Evolutionary conservation across 1,284 basidiomycete species (phyloP).

Genomic region (Cryptococcus sp.): DNA sequence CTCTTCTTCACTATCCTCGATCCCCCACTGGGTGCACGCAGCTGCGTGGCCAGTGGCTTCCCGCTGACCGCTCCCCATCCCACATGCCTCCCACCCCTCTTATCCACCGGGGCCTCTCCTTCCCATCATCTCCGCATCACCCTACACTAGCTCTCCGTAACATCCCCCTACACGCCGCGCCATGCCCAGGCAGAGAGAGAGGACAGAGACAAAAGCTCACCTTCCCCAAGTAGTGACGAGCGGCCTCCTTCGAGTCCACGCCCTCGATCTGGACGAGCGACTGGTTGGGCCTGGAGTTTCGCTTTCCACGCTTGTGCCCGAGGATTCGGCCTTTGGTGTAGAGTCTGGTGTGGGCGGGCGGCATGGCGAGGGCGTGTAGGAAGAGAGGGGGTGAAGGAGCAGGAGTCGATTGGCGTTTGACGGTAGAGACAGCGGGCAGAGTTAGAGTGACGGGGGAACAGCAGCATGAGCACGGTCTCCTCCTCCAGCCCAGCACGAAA

Average conservation of each 20-base stretch:
- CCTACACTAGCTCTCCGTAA: neutral
- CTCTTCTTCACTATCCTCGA: neutral
- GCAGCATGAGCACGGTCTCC: neutral
- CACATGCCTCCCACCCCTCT: neutral
- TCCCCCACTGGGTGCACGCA: neutral
- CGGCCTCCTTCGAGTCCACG: conserved; percentile 87
- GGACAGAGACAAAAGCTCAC: conserved; percentile 55
- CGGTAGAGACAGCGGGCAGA: neutral
- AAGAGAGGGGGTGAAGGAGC: neutral
- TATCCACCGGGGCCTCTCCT: neutral
- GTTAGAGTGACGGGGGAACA: neutral
- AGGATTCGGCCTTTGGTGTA: conserved; percentile 97
- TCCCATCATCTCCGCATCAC: neutral
- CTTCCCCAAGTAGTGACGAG: conserved; percentile 98
- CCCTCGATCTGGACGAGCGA: conserved; percentile 97
- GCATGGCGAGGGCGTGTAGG: neutral
- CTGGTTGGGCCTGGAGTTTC: conserved; percentile 92
- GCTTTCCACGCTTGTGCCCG: conserved; percentile 97
- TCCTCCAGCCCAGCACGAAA: neutral
- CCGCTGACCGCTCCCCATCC: neutral
- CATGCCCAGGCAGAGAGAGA: neutral
- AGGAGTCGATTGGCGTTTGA: neutral
- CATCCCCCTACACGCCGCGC: conserved; percentile 2
- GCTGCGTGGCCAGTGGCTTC: neutral
- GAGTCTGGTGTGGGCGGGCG: conserved; percentile 61